These are phyloP conservation scores for Trichoderma polysporum DNA, from an alignment of 2,329 filamentous ascomycete species.

Conservation along the genomic window DNA sequence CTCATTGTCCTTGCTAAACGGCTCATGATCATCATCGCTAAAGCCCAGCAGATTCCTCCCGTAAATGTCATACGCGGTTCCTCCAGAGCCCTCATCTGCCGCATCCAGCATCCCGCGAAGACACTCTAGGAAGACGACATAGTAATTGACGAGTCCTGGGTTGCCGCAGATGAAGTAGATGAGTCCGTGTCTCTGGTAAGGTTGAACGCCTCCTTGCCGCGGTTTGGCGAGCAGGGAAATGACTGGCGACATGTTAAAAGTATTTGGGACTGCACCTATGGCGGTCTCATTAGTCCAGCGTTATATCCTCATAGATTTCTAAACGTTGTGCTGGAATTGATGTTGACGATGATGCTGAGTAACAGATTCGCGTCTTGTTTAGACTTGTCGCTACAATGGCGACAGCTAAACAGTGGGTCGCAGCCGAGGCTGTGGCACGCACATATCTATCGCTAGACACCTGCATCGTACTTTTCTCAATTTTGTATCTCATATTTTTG, in stretches of 20 bases:
- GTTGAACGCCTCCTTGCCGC: constrained; percentile 16
- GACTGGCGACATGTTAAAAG: constrained; percentile 26
- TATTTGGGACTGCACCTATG: not conserved
- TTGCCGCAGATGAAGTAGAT: constrained; percentile 77
- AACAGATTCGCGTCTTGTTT: not conserved
- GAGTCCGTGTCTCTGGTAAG: constrained; percentile 42
- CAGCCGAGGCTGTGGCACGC: not conserved
- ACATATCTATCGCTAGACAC: not conserved
- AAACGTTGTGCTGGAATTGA: not conserved
- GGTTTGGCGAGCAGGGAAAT: constrained; percentile 34
- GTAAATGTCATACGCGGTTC: constrained; percentile 52
- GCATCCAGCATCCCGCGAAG: constrained; percentile 53
- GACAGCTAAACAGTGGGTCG: not conserved
- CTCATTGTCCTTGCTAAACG: constrained; percentile 42
- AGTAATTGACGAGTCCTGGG: constrained; percentile 73
- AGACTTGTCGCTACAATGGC: not conserved
- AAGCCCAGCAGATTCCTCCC: constrained; percentile 61
- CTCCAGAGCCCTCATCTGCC: constrained; percentile 30
- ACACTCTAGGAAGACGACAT: constrained; percentile 62
- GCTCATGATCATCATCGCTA: constrained; percentile 50
- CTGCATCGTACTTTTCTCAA: too few species aligned
- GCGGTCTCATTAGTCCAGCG: too few species aligned
- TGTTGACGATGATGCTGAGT: not conserved
- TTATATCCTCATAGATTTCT: not conserved
- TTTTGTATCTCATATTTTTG: not conserved